phyloP scores from a whole-genome alignment of 1,284 basidiomycete genomes.

The Ganoderma sp. region DNA sequence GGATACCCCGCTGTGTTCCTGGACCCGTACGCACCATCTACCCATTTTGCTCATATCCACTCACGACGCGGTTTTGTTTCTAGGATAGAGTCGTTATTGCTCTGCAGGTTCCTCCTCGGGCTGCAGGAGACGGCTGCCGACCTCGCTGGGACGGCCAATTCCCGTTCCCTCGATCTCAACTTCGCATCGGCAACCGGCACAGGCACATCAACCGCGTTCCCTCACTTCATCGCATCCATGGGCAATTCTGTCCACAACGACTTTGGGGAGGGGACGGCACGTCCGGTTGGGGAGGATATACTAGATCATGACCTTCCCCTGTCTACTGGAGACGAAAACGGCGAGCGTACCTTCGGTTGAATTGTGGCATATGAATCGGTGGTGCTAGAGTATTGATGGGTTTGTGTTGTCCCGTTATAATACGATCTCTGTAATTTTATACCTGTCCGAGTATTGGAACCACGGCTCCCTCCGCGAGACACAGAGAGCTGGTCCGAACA shows the following conservation, averaged over 20 bases:
- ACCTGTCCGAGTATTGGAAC: no score
- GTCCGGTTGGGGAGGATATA: no score
- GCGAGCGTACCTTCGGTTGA: no score
- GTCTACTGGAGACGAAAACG: no score
- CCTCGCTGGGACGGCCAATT: not conserved
- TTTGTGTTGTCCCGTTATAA: no score
- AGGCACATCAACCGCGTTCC: not conserved
- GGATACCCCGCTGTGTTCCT: not conserved
- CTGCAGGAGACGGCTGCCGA: not conserved
- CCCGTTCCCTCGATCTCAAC: not conserved
- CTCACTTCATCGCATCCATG: not conserved
- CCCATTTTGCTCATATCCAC: rapidly evolving
- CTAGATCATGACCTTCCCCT: no score
- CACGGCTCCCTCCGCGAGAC: no score
- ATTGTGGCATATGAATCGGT: no score
- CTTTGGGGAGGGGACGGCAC: not conserved
- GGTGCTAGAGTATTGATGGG: no score
- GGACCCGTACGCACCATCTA: not conserved
- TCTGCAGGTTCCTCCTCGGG: not conserved
- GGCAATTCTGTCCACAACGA: not conserved
- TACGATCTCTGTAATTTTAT: no score
- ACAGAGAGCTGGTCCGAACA: no score
- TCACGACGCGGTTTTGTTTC: not conserved
- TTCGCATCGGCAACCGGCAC: not conserved
- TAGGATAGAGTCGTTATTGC: not conserved